A percentile compares a stretch with the other conserved stretches of the same genome.
phyloP scores from a whole-genome alignment of 805 yeast species.

The Kluyveromyces aestuarii region DNA sequence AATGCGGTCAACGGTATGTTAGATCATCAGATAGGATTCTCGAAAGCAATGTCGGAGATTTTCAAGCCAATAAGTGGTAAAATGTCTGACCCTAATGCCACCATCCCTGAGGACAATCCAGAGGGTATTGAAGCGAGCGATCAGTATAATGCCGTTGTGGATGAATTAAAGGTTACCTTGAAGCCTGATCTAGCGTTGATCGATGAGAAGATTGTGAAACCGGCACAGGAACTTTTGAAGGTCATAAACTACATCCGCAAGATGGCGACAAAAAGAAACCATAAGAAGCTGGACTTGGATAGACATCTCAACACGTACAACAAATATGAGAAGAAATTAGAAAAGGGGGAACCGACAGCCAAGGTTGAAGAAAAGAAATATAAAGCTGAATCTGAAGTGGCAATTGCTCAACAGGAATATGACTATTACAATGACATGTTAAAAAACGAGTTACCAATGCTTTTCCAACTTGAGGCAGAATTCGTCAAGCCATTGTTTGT shows the following conservation, averaged over 20 bases:
- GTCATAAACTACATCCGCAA: constrained; percentile 78
- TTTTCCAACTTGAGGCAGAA: constrained; percentile 83
- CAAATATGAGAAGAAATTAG: constrained; percentile 46
- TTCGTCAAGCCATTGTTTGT: constrained; percentile 91
- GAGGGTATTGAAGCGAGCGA: constrained; percentile 94
- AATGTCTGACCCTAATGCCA: constrained; percentile 77
- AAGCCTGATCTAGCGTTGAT: constrained; percentile 91
- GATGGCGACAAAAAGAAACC: constrained; percentile 92
- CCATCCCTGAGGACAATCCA: constrained; percentile 88
- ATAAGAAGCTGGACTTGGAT: constrained; percentile 89
- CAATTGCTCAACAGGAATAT: constrained; percentile 88
- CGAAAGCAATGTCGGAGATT: constrained; percentile 91
- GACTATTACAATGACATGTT: constrained; percentile 94
- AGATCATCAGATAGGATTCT: constrained; percentile 86
- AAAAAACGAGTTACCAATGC: constrained; percentile 78
- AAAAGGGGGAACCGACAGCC: constrained; percentile 70
- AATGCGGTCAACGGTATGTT: constrained; percentile 90
- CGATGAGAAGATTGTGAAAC: constrained; percentile 80
- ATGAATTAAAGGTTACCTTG: constrained; percentile 73
- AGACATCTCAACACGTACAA: constrained; percentile 62
- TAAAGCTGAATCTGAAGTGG: constrained; percentile 81
- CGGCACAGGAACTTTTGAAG: constrained; percentile 82
- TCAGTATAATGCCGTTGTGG: constrained; percentile 80
- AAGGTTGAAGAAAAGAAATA: constrained; percentile 90
- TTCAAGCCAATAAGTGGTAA: constrained; percentile 95